Percentiles rank a stretch among this genome's conserved stretches.
Conservation (phyloP, 257 asterid species). For the Lavandula angustifolia region DNA sequence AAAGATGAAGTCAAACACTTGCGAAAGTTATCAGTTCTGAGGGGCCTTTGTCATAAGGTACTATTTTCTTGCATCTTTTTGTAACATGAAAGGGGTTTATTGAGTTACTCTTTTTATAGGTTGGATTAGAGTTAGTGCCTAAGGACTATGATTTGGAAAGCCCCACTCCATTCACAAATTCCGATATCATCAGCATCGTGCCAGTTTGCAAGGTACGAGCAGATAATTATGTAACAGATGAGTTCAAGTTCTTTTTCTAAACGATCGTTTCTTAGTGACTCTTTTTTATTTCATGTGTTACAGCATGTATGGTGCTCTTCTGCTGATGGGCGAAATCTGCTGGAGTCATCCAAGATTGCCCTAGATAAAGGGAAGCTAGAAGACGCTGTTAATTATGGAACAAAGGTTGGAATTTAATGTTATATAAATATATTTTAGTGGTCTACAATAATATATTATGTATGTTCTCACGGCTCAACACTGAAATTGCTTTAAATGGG, state of each 20-base stretch:
- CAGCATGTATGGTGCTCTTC: constrained; percentile 98
- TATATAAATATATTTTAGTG: not conserved
- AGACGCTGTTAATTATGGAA: constrained; percentile 89
- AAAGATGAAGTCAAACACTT: constrained; percentile 71
- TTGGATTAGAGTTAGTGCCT: constrained; percentile 87
- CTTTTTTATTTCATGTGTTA: constrained; percentile 28
- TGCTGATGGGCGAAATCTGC: constrained; percentile 91
- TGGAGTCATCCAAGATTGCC: constrained; percentile 96
- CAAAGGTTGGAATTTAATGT: constrained; percentile 51
- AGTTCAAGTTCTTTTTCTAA: not conserved
- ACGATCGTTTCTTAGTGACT: constrained; percentile 19
- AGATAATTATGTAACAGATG: not conserved
- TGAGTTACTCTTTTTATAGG: constrained; percentile 54
- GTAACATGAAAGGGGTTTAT: constrained; percentile 31
- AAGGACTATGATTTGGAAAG: constrained; percentile 89
- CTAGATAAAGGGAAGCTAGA: constrained; percentile 98
- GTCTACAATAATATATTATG: not conserved
- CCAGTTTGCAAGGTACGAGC: constrained; percentile 85
- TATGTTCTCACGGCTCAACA: constrained; percentile 25
- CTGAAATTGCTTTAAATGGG: constrained; percentile 24
- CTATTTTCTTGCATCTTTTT: constrained; percentile 29
- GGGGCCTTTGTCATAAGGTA: constrained; percentile 98
- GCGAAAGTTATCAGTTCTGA: constrained; percentile 81
- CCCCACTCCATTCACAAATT: constrained; percentile 70
- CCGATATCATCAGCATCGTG: constrained; percentile 81